A percentile compares a stretch with the other conserved stretches of the same genome.
These are phyloP conservation scores for Mortierella sp. DNA, from an alignment of 371 early-diverging fungal genomes.

Conservation along the genomic window DNA sequence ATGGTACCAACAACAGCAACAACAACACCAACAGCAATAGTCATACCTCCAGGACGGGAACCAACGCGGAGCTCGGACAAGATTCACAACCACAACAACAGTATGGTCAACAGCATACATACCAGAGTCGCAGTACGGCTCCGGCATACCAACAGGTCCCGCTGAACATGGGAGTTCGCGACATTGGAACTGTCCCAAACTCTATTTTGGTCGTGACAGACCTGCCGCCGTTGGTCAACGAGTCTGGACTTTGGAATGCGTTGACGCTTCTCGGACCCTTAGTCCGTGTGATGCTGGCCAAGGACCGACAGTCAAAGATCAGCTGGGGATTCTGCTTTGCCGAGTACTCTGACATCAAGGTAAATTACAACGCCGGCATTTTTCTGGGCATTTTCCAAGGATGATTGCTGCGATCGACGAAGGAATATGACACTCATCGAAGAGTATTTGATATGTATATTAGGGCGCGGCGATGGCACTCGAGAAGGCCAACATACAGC, in stretches of 20 bases:
- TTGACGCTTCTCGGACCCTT: slow-evolving; percentile 30
- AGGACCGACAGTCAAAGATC: slow-evolving; percentile 38
- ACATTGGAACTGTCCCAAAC: slow-evolving; percentile 48
- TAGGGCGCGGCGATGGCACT: slow-evolving; percentile 38
- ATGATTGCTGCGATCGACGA: no score
- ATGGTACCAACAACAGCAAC: not conserved
- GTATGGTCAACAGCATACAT: slow-evolving; percentile 1
- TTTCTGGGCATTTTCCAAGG: no score
- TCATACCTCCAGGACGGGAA: not conserved
- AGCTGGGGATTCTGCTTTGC: slow-evolving; percentile 52
- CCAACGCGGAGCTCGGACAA: not conserved
- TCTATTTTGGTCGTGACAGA: slow-evolving; percentile 36
- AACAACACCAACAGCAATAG: not conserved
- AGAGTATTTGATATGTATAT: no score
- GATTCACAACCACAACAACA: not conserved
- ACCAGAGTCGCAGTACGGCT: not conserved
- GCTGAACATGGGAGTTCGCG: slow-evolving; percentile 40
- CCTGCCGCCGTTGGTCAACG: slow-evolving; percentile 42
- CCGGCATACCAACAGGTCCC: not conserved
- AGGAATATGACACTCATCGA: no score
- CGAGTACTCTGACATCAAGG: slow-evolving; percentile 35
- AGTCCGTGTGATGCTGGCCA: slow-evolving; percentile 37
- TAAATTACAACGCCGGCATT: slow-evolving; percentile 14
- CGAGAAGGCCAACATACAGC: slow-evolving; percentile 21
- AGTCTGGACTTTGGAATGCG: slow-evolving; percentile 42